Evolutionary conservation across 208 protist genomes (phyloP).

Genomic region (Crithidia mellificae): DNA sequence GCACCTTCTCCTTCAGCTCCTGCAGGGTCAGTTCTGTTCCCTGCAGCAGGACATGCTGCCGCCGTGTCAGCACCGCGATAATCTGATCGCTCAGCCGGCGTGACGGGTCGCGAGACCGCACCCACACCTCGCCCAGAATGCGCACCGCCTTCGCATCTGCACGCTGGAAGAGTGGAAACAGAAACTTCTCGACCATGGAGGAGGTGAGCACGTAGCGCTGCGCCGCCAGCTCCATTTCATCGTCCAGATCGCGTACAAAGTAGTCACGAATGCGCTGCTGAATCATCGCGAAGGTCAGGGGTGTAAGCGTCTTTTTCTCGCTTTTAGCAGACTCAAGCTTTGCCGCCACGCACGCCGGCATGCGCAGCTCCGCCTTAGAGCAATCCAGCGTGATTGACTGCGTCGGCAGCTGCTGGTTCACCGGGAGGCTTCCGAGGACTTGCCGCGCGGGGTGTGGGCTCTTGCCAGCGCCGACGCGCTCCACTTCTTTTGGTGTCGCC

Average conservation of each 20-base stretch:
- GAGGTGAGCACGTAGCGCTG: conserved; percentile 30
- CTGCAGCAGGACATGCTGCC: conserved; percentile 45
- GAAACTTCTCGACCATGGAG: conserved; percentile 25
- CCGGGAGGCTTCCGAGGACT: conserved; percentile 7
- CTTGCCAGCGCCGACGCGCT: neutral
- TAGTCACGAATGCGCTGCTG: conserved; percentile 38
- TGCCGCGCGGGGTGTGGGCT: conserved; percentile 7
- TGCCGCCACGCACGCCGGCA: conserved; percentile 20
- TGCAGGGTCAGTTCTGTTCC: conserved; percentile 48
- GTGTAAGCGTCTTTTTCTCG: conserved; percentile 1
- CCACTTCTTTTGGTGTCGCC: neutral
- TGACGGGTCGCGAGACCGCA: conserved; percentile 27
- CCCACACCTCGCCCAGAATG: conserved; percentile 29
- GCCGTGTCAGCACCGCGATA: conserved; percentile 46
- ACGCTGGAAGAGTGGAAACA: conserved; percentile 27
- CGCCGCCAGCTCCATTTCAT: conserved; percentile 17
- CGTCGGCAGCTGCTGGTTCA: conserved; percentile 17
- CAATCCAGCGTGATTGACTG: conserved; percentile 22
- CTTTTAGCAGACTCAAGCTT: conserved; percentile 14
- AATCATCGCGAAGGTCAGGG: conserved; percentile 35
- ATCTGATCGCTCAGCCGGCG: conserved; percentile 45
- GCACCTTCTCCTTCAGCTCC: conserved; percentile 64
- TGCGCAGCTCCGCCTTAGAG: conserved; percentile 26
- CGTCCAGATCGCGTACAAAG: conserved; percentile 35
- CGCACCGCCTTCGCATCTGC: conserved; percentile 25